These are phyloP conservation scores for Hyphodiscus sp. DNA, from an alignment of 2,329 filamentous ascomycete species.

Conservation along the genomic window DNA sequence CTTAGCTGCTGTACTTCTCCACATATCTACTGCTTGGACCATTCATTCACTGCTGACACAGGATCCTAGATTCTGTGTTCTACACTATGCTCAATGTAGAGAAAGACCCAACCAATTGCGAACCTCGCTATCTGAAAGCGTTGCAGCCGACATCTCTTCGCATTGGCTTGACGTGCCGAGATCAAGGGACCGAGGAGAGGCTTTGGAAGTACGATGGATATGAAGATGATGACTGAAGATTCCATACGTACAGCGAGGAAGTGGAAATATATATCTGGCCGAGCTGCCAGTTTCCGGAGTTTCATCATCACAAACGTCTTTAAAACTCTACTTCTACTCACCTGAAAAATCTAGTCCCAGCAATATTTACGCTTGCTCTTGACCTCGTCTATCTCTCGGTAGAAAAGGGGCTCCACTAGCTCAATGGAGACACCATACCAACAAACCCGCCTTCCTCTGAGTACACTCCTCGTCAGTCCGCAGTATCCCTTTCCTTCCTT, in stretches of 20 bases:
- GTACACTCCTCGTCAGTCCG: not conserved
- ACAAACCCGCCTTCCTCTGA: not conserved
- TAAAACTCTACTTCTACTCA: too few relatives aligned
- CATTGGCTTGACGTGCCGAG: too few relatives aligned
- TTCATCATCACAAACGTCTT: not conserved
- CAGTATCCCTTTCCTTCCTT: not conserved
- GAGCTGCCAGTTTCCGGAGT: not conserved
- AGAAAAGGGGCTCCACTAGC: not conserved
- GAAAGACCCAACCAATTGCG: too few relatives aligned
- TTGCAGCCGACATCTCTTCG: too few relatives aligned
- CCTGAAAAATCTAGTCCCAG: too few relatives aligned
- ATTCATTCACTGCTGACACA: not conserved
- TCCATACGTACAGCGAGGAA: not conserved
- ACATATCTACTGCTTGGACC: not conserved
- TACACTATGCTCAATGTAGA: too few relatives aligned
- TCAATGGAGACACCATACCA: not conserved
- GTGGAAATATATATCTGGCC: not conserved
- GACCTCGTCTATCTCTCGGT: not conserved
- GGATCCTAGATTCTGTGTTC: not conserved
- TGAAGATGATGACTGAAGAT: not conserved
- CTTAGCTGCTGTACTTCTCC: not conserved
- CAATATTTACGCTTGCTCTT: too few relatives aligned
- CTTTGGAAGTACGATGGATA: too few relatives aligned
- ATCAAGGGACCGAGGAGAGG: too few relatives aligned
- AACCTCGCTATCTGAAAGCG: too few relatives aligned